Conservation (phyloP, 768 basidiomycete genomes). For the Leccinum ochraceum region DNA sequence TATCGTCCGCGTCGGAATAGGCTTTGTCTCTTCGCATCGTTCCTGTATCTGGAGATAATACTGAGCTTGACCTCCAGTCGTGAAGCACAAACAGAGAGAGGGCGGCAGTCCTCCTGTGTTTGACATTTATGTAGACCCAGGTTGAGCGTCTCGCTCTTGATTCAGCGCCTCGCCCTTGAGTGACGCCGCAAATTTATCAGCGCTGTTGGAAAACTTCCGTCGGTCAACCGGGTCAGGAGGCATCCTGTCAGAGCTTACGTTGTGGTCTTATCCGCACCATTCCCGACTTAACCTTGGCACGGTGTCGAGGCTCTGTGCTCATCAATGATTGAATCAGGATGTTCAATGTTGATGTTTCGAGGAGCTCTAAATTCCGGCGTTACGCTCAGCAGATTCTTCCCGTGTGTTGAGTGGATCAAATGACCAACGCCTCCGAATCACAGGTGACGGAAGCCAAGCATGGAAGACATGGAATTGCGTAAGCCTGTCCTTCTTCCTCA, state of each 20-base stretch:
- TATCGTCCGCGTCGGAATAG: not conserved
- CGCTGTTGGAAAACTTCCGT: too few relatives aligned
- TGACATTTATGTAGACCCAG: not conserved
- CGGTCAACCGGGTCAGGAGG: not conserved
- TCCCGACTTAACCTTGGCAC: not conserved
- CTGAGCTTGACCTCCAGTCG: not conserved
- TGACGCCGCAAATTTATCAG: not conserved
- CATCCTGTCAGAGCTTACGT: not conserved
- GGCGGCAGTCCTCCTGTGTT: not conserved
- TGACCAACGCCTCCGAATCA: too few relatives aligned
- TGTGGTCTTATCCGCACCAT: not conserved
- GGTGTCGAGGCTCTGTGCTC: not conserved
- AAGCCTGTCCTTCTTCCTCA: too few relatives aligned
- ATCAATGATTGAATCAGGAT: not conserved
- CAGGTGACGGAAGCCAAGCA: too few relatives aligned
- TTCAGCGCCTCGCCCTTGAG: not conserved
- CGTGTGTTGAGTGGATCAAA: too few relatives aligned
- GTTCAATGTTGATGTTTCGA: not conserved
- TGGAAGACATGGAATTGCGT: too few relatives aligned
- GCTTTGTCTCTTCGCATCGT: not conserved
- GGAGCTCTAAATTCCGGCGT: not conserved
- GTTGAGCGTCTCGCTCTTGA: not conserved
- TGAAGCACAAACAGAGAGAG: not conserved
- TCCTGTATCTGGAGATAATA: not conserved
- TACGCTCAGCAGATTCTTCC: too few relatives aligned